Evolutionary conservation across 148 eudicot genomes (phyloP), one percentile per base, ranked within the genome.

Genomic region (Persicaria maculosa): DNA sequence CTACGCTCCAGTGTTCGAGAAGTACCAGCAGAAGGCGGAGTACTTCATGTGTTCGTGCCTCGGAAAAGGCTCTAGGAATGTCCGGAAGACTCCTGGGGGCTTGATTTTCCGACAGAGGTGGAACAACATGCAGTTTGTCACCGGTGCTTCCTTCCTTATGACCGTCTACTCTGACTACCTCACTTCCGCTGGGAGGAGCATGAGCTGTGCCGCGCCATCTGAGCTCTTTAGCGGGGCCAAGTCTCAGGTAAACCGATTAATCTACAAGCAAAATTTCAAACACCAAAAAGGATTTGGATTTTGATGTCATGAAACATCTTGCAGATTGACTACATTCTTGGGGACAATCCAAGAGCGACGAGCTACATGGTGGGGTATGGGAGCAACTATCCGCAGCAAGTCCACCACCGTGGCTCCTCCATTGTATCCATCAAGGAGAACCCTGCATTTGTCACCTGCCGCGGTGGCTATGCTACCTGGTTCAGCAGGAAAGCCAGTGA

Each of bases 291-390:
- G 55, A 17, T 25, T 25, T 10, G 44, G 45, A 40, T 64, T 36
- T 36, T 64, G 46, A 64, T 64, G 69, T 5, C 0, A 0, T 36
- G 22, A 5, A 20, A 12, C 69, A 11, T 64, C 46, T 64, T 14
- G 15, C 99, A 95, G 97, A 97, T 92, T 77, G 99, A 95, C 79
- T 95, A 95, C 81, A 90, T 95, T 73, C 99, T 95, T 17, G 99
- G 99, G 71, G 97, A 95, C 88, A 95, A 95, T 84, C 99, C 99
- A 31, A 93, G 99, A 75, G 99, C 93, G 53, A 95, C 97, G 55
- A 95, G 99, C 74, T 95, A 95, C 86, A 95, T 95, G 99, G 99
- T 95, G 1, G 99, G 99, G 17, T 95, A 95, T 48, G 97, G 97
- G 71, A 90, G 72, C 88, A 95, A 90, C 76, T 95, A 85, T 78